Conservation (phyloP, 2,329 filamentous ascomycete species). For the Sporothrix brasiliensis region DNA sequence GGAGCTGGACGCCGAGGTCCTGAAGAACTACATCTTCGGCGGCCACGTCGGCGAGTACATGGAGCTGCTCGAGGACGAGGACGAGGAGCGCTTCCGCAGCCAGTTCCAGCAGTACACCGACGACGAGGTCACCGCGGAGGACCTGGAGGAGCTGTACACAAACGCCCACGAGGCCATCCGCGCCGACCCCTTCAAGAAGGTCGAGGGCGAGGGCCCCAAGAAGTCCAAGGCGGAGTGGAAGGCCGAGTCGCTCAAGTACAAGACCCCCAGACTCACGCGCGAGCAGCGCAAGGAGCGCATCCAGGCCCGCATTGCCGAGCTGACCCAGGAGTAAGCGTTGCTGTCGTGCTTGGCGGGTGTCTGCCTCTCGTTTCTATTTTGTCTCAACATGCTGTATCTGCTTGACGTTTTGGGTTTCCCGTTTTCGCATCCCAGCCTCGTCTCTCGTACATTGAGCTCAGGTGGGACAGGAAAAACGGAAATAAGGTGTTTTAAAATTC, state of each 20-base stretch:
- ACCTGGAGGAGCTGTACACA: constrained; percentile 92
- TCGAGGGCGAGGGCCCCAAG: constrained; percentile 71
- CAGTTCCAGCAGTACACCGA: constrained; percentile 99
- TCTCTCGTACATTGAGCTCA: not conserved
- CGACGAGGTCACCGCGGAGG: constrained; percentile 93
- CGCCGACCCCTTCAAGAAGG: constrained; percentile 97
- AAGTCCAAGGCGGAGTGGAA: constrained; percentile 99
- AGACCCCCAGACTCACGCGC: constrained; percentile 73
- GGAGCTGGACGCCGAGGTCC: constrained; percentile 95
- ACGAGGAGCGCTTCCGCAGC: constrained; percentile 98
- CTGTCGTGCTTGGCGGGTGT: not conserved
- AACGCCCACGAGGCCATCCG: constrained; percentile 97
- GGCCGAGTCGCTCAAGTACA: constrained; percentile 91
- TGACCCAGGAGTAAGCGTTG: constrained; percentile 57
- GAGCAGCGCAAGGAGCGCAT: constrained; percentile 81
- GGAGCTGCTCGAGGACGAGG: constrained; percentile 98
- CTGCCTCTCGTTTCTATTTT: not conserved
- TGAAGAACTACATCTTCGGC: constrained; percentile 99
- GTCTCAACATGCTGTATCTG: constrained; percentile 12
- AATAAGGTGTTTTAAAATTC: constrained; percentile 14
- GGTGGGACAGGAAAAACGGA: not conserved
- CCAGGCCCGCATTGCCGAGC: constrained; percentile 86
- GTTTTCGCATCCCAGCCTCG: not conserved
- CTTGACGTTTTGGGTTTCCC: constrained; percentile 16
- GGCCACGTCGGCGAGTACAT: constrained; percentile 99